phyloP scores from a whole-genome alignment of 1,284 basidiomycete genomes.

The Caloboletus inedulis region DNA sequence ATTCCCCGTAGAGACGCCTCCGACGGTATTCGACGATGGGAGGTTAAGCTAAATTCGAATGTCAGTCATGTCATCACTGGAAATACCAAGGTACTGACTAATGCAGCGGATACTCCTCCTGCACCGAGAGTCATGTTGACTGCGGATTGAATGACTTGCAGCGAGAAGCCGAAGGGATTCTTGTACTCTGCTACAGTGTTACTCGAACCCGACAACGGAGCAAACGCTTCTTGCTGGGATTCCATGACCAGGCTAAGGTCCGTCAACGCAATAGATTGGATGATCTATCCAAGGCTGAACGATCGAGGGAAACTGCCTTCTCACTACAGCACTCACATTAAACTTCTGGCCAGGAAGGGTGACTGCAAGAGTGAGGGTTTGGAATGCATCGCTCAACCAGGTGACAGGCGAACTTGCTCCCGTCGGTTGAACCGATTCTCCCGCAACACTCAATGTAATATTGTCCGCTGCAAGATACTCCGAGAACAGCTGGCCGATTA shows the following conservation, averaged over 20 bases:
- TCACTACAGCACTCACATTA: slow-evolving; percentile 34
- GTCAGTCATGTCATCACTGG: slow-evolving; percentile 7
- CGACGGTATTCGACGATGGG: slow-evolving; percentile 47
- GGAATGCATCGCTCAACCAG: slow-evolving; percentile 73
- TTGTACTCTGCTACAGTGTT: slow-evolving; percentile 63
- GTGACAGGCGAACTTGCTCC: slow-evolving; percentile 49
- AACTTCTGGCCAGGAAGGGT: slow-evolving; percentile 64
- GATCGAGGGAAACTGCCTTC: background rate
- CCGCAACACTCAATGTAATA: slow-evolving; percentile 57
- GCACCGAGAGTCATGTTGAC: slow-evolving; percentile 54
- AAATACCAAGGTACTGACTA: slow-evolving; percentile 35
- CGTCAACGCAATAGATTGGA: slow-evolving; percentile 61
- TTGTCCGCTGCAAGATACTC: slow-evolving; percentile 67
- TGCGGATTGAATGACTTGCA: slow-evolving; percentile 60
- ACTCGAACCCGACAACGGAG: slow-evolving; percentile 58
- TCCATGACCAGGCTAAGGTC: slow-evolving; percentile 60
- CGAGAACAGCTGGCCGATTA: slow-evolving; percentile 66
- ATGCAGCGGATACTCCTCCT: slow-evolving; percentile 52
- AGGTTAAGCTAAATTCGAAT: slow-evolving; percentile 46
- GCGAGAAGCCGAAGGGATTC: slow-evolving; percentile 76
- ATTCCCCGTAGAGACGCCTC: slow-evolving; percentile 70
- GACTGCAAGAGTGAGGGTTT: slow-evolving; percentile 61
- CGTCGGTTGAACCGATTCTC: slow-evolving; percentile 60
- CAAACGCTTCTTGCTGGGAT: slow-evolving; percentile 51
- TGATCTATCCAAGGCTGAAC: slow-evolving; percentile 43